Evolutionary conservation across 2,329 filamentous ascomycete genomes (phyloP), one percentile per base, ranked within the genome.

Genomic region (Trichoderma atrobrunneum): DNA sequence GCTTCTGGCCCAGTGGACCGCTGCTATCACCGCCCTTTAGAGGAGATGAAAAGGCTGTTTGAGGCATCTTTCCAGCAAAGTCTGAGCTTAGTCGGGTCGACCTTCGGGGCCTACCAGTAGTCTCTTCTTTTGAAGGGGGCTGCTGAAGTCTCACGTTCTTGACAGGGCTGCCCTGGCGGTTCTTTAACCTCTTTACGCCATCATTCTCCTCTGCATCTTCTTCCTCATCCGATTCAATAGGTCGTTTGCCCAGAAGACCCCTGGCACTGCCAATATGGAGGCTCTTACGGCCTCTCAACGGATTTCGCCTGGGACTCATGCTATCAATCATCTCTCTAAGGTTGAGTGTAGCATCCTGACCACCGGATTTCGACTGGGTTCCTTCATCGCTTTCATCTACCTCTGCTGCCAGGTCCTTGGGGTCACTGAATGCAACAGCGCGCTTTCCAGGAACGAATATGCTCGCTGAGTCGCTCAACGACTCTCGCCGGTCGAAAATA

Each of bases 261-360:
- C 85, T 89, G 16, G 92, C 92, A 76, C 91, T 92, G 54, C 92
- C 92, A 24, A 93, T 89, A 74, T 92, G 90, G 64, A 95, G 84
- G 78, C 92, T 95, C 82, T 95, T 95, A 54, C 92, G 89, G 16
- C 89, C 89, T 71, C 86, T 89, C 7, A 92, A 76, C 7, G 82
- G 81, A 69, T 88, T 90, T 79, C 93, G 93, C 81, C 92, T 93
- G 0, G 93, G 93, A 28, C 92, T 94, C 74, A 95, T 85, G 71
- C 89, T 92, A 73, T 92, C 87, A 73, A 95, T 95, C 88, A 94
- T 91, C 74, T 93, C 91, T 74, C 89, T 92, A 57, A 95, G 82
- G 74, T 89, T 93, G 43, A 90, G 81, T 0, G 91, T 92, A 3
- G 84, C 85, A 74, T 93, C 91, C 61, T 86, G 84, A 76, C 89